phyloP scores from a whole-genome alignment of 371 early-diverging fungal genomes.

The Cokeromyces recurvatus region DNA sequence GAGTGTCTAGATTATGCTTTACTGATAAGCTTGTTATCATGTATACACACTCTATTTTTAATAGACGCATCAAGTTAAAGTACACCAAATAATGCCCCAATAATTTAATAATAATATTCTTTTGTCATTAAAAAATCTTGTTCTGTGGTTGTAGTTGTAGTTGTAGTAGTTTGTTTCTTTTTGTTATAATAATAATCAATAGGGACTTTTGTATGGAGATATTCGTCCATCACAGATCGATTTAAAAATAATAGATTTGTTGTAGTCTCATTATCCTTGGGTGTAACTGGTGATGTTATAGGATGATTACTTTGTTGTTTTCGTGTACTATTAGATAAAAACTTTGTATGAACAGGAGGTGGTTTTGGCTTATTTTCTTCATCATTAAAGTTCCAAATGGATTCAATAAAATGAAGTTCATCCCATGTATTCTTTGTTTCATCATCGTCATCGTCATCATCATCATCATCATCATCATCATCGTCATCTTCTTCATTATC shows the following conservation, averaged over 20 bases:
- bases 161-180: no score
- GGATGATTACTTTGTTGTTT: neutral
- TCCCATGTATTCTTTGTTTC: slow-evolving; percentile 11
- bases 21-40: no score
- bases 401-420: slow-evolving; percentile 9
- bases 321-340: neutral
- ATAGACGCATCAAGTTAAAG: slow-evolving; percentile 26
- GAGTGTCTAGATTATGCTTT: no score
- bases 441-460: neutral
- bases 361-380: neutral
- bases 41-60: neutral
- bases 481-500: slow-evolving; percentile 5
- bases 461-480: neutral
- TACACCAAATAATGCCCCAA: slow-evolving; percentile 18
- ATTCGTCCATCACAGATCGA: no score
- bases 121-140: slow-evolving; percentile 1
- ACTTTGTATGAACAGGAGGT: no score
- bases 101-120: slow-evolving; percentile 9
- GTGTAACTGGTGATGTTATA: neutral
- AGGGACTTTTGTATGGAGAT: no score
- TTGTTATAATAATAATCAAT: no score
- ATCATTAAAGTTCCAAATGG: slow-evolving; percentile 16
- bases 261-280: neutral
- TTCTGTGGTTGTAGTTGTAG: no score
- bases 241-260: no score